Evolutionary conservation across 176 grass and related monocot genomes (phyloP), one percentile per base, ranked within the genome.

Genomic region (Oryza officinalis): DNA sequence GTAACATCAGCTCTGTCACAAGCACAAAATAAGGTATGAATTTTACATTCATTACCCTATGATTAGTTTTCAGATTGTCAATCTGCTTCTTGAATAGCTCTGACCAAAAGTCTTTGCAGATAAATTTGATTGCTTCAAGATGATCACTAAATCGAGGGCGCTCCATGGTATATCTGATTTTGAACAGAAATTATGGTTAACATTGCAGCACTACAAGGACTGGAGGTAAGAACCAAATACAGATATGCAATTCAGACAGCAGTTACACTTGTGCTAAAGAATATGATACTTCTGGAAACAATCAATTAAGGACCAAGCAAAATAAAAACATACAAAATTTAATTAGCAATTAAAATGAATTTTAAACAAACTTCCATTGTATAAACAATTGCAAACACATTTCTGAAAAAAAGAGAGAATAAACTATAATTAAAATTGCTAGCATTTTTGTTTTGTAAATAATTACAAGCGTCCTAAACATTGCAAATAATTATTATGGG

Each of bases 51-150:
- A 83, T 92, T 88, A 98, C 96, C 77, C 96, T 98, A 65, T 98
- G 96, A 81, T 95, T 98, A 69, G 93, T 98, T 86, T 95, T 98
- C 78, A 98, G 75, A 72, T 98, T 98, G 85, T 98, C 96, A 47
- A 98, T 95, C 76, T 95, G 93, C 35, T 95, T 98, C 76, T 98
- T 98, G 87, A 98, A 98, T 57, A 98, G 65, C 83, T 92, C 93
- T 5, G 93, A 92, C 96, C 96, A 98, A 83, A 98, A 95, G 72
- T 98, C 96, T 87, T 98, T 98, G 77, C 96, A 98, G 80, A 98
- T 98, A 82, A 98, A 98, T 70, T 98, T 95, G 75, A 98, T 98
- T 28, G 93, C 96, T 75, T 98, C 96, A 28, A 98, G 91, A 77
- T 95, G 96, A 93, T 98, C 91, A 67, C 74, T 93, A 49, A 98